phyloP scores from a whole-genome alignment of 208 protist genomes.

The Crithidia expoeki region DNA sequence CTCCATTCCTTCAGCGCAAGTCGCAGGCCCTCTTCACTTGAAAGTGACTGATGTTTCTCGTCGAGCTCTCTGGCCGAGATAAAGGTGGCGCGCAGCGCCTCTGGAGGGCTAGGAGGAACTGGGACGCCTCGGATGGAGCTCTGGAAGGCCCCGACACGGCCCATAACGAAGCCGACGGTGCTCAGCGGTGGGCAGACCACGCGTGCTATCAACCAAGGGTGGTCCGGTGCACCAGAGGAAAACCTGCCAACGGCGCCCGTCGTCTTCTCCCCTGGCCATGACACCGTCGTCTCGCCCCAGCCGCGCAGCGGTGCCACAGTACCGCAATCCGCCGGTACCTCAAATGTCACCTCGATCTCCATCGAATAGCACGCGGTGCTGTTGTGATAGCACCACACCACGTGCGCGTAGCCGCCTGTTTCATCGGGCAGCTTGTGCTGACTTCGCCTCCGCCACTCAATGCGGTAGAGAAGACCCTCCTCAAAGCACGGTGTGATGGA shows the following conservation, averaged over 20 bases:
- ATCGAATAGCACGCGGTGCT: constrained; percentile 24
- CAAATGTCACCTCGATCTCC: constrained; percentile 28
- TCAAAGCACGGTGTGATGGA: constrained; percentile 27
- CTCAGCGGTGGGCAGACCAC: constrained; percentile 17
- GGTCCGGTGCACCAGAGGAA: background rate
- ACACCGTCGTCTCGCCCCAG: constrained; percentile 23
- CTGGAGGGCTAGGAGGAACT: background rate
- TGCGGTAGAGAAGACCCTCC: constrained; percentile 28
- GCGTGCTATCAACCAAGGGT: background rate
- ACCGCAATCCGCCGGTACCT: background rate
- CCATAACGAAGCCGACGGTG: constrained; percentile 18
- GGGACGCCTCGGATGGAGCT: constrained; percentile 22
- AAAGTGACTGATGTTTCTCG: background rate
- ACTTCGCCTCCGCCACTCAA: constrained; percentile 18
- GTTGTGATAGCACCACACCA: constrained; percentile 39
- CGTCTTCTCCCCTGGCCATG: constrained; percentile 13
- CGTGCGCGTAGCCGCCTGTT: constrained; percentile 1
- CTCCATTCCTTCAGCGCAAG: constrained; percentile 7
- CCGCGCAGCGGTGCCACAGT: constrained; percentile 8
- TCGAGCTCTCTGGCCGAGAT: background rate
- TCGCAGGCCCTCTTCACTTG: constrained; percentile 11
- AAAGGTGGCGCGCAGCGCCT: background rate
- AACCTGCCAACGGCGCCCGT: background rate
- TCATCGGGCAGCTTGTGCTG: background rate
- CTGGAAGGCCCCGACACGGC: constrained; percentile 15